Conservation (phyloP, 179 eudicot species). For the Sideroxylon spinosum region DNA sequence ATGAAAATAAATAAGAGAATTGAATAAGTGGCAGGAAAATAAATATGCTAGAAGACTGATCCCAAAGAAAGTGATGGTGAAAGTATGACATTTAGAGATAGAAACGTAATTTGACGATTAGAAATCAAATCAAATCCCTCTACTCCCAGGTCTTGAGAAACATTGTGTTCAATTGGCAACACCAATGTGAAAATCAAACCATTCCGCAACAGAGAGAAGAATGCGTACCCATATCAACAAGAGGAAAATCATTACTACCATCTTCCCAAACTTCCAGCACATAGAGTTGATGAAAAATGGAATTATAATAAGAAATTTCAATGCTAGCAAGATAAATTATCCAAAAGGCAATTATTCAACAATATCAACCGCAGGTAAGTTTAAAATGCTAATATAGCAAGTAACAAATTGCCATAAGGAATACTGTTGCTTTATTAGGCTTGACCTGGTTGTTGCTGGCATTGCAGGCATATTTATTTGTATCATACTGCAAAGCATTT, state of each 20-base stretch:
- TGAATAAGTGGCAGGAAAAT: neutral
- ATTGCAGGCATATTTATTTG: constrained; percentile 4
- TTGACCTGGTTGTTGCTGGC: neutral
- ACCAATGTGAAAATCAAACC: no score
- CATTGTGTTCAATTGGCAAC: neutral
- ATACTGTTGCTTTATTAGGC: neutral
- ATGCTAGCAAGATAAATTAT: constrained; percentile 39
- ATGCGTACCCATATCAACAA: constrained; percentile 72
- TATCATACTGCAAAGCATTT: neutral
- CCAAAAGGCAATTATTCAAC: constrained; percentile 1
- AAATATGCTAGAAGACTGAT: neutral
- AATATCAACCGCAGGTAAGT: neutral
- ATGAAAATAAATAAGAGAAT: neutral
- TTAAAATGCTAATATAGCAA: neutral
- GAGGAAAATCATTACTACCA: constrained; percentile 55
- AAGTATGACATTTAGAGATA: neutral
- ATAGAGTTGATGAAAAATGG: constrained; percentile 66
- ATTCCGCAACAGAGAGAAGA: neutral
- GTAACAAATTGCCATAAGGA: neutral
- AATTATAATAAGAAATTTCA: constrained; percentile 87
- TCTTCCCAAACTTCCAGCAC: constrained; percentile 96
- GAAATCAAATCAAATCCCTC: constrained; percentile 3
- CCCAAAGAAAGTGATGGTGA: constrained; percentile 11
- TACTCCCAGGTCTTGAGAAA: neutral
- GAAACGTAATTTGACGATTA: neutral